Evolutionary conservation across 495 filamentous ascomycete genomes (phyloP), one percentile per base, ranked within the genome.

Genomic region (Corynascus novoguineensis): DNA sequence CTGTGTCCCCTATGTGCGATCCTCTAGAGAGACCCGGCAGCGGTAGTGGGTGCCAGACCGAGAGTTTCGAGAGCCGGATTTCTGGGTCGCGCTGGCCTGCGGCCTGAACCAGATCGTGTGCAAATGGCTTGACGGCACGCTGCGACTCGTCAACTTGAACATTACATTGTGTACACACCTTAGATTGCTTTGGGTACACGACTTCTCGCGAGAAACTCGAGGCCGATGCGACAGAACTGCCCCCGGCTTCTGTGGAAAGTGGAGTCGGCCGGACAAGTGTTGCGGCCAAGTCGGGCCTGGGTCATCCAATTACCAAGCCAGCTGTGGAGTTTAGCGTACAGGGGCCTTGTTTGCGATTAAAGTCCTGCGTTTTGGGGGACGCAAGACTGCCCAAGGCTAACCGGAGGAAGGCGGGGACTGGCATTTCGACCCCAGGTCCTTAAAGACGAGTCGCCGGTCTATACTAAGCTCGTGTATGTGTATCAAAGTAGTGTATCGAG

Each of bases 181-280:
- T 32, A 42, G 53, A 47, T 55, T 21, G 44, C 19, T 27, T 55
- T 47, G 28, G 40, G 52, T 32, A 38, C 50, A 41, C 50, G 35
- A 53, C 24, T 25, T 44, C 21, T 19, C 14, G 38, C 50, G 50
- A 22, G 5, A 14, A 8, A 41, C 38, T 32, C 22, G 11, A 31
- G 42, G 28, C 31, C n/a, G 53, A 48, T 48, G 53, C 41, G 24
- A 41, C 25, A 28, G 40, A 44, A 24, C 40, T 44, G 40, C 21
- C 40, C 17, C 40, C 40, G 21, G 40, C 19, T 44, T 44, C 17
- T 44, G 40, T 44, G 40, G 40, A 22, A 40, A n/a, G 56, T 42
- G 50, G 53, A 59, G 58, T 45, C 22, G 41, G 35, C 54, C 65
- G 66, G 68, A 59, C 38, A 60, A 70, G 68, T 64, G 50, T 64